A percentile compares a stretch with the other conserved stretches of the same genome.
Evolutionary conservation across 2,329 filamentous ascomycete species (phyloP).

Genomic region (Didymella exigua): DNA sequence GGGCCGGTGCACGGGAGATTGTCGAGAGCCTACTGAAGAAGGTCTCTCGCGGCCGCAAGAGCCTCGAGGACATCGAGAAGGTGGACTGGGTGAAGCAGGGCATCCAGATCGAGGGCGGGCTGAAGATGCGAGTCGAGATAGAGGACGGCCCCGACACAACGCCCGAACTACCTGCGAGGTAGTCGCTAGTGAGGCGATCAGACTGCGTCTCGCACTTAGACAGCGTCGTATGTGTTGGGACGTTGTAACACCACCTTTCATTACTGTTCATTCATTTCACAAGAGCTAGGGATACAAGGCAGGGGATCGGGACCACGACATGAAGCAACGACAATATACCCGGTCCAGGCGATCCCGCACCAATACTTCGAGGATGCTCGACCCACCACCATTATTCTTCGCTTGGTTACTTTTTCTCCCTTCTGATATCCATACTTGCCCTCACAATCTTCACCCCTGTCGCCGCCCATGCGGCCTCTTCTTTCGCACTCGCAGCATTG

Average conservation of each 20-base stretch:
- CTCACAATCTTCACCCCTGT: neutral
- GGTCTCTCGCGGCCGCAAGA: constrained; percentile 75
- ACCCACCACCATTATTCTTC: neutral
- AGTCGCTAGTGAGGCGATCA: constrained; percentile 36
- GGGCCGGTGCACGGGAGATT: constrained; percentile 77
- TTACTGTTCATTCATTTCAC: constrained; percentile 8
- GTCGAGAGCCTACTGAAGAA: constrained; percentile 86
- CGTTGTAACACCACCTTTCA: constrained; percentile 14
- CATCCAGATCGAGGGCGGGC: constrained; percentile 68
- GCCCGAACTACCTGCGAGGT: constrained; percentile 28
- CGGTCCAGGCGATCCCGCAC: constrained; percentile 14
- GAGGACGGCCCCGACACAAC: constrained; percentile 28
- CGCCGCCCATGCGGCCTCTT: neutral
- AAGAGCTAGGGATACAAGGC: constrained; percentile 16
- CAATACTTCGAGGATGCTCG: constrained; percentile 14
- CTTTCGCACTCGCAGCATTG: neutral
- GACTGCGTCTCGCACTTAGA: neutral
- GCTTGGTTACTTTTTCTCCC: neutral
- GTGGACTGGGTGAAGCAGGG: constrained; percentile 78
- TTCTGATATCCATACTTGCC: constrained; percentile 16
- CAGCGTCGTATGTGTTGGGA: neutral
- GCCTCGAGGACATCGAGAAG: constrained; percentile 72
- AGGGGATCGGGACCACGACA: constrained; percentile 15
- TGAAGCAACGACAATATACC: constrained; percentile 20
- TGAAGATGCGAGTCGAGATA: constrained; percentile 61